These are phyloP conservation scores for Notholithocarpus densiflorus DNA, from an alignment of 306 rosid genomes.

Conservation along the genomic window DNA sequence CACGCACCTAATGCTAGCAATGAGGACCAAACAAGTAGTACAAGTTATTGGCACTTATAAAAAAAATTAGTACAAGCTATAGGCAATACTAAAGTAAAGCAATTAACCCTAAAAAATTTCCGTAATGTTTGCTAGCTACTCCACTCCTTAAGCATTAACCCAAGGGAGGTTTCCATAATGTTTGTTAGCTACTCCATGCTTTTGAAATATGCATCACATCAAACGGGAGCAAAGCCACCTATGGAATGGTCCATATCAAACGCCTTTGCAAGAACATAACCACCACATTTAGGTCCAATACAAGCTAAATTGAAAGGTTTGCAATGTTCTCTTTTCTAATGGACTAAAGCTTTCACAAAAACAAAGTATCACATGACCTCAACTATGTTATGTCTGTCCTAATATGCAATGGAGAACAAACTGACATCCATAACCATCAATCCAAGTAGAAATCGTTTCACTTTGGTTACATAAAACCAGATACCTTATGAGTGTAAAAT, in stretches of 20 bases:
- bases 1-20: background rate
- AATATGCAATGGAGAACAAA: background rate
- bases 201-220: background rate
- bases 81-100: background rate
- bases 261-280: background rate
- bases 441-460: background rate
- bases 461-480: background rate
- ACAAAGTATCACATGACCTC: background rate
- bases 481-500: background rate
- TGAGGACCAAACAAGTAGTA: background rate
- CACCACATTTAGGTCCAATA: background rate
- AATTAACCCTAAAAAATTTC: background rate
- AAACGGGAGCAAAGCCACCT: background rate
- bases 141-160: background rate
- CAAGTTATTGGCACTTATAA: background rate
- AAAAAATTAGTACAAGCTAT: background rate
- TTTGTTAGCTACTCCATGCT: background rate
- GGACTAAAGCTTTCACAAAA: background rate
- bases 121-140: background rate
- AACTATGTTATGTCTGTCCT: background rate
- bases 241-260: background rate
- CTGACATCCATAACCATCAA: background rate
- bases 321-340: background rate
- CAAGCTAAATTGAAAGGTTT: background rate
- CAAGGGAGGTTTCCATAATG: background rate